phyloP scores from a whole-genome alignment of 2,329 filamentous ascomycete species.

The Aureobasidium subglaciale region DNA sequence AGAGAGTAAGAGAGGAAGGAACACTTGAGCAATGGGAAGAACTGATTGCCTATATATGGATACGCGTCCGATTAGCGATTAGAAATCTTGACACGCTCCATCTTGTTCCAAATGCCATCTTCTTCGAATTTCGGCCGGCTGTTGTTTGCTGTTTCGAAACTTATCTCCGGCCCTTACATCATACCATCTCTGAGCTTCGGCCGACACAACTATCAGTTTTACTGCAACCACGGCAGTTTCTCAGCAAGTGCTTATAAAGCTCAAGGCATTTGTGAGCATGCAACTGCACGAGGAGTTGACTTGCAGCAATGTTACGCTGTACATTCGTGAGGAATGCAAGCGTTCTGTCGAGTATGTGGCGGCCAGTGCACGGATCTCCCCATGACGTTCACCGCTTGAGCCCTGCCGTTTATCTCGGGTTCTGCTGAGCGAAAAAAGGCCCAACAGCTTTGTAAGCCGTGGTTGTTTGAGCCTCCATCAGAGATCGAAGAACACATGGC shows the following conservation, averaged over 20 bases:
- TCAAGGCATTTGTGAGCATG: neutral
- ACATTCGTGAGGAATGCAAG: neutral
- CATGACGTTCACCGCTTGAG: slow-evolving; percentile 10
- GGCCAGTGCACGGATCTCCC: neutral
- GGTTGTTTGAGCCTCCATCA: neutral
- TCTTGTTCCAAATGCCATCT: neutral
- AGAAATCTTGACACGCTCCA: slow-evolving; percentile 1
- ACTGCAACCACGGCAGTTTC: neutral
- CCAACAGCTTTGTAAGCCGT: slow-evolving; percentile 12
- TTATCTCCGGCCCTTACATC: slow-evolving; percentile 10
- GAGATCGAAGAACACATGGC: neutral
- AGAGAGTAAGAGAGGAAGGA: neutral
- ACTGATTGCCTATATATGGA: slow-evolving; percentile 2
- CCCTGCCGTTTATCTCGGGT: neutral
- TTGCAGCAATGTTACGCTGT: neutral
- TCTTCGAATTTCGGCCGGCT: slow-evolving; percentile 10
- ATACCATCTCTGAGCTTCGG: too few species aligned
- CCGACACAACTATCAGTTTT: neutral
- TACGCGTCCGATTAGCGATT: neutral
- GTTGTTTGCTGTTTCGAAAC: neutral
- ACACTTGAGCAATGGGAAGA: neutral
- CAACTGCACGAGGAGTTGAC: neutral
- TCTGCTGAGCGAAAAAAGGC: neutral
- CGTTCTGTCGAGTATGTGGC: neutral
- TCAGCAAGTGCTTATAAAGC: neutral